Percentiles rank a stretch among this genome's conserved stretches.
phyloP scores from a whole-genome alignment of 257 asterid genomes.

The Solanum lycopersicoides region DNA sequence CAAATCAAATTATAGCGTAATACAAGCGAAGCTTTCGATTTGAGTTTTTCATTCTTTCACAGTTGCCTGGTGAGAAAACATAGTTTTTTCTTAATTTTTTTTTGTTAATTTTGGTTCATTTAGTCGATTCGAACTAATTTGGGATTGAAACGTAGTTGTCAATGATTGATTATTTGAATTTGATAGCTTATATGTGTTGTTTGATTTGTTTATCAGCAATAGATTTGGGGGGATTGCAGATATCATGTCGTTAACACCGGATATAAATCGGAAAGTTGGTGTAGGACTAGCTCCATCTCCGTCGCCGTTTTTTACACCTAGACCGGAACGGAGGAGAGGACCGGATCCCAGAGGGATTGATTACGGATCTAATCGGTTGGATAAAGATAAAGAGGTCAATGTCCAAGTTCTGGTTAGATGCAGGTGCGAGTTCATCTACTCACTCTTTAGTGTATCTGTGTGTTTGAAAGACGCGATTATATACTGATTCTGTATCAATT shows the following conservation, averaged over 20 bases:
- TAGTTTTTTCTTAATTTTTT: not conserved
- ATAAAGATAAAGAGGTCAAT: constrained; percentile 65
- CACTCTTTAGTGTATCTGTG: not conserved
- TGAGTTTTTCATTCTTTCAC: not conserved
- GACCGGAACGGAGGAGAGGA: constrained; percentile 55
- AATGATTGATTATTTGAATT: not conserved
- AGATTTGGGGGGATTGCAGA: not conserved
- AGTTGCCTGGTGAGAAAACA: not conserved
- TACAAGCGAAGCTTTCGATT: not conserved
- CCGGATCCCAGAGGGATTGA: constrained; percentile 53
- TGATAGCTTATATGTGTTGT: not conserved
- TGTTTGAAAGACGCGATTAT: not conserved
- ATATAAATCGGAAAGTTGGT: constrained; percentile 35
- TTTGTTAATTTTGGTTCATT: not conserved
- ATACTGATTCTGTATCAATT: not conserved
- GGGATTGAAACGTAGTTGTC: not conserved
- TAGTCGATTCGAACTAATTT: not conserved
- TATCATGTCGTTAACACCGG: constrained; percentile 64
- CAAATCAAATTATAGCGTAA: not conserved
- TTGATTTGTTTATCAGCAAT: not conserved
- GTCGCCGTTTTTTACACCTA: constrained; percentile 61
- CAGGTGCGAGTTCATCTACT: constrained; percentile 30
- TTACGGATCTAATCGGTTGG: constrained; percentile 34
- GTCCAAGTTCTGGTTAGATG: constrained; percentile 84
- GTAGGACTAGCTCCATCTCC: constrained; percentile 63